Evolutionary conservation across 768 basidiomycete species (phyloP), one percentile per base, ranked within the genome.

Genomic region (Amanita thiersii): DNA sequence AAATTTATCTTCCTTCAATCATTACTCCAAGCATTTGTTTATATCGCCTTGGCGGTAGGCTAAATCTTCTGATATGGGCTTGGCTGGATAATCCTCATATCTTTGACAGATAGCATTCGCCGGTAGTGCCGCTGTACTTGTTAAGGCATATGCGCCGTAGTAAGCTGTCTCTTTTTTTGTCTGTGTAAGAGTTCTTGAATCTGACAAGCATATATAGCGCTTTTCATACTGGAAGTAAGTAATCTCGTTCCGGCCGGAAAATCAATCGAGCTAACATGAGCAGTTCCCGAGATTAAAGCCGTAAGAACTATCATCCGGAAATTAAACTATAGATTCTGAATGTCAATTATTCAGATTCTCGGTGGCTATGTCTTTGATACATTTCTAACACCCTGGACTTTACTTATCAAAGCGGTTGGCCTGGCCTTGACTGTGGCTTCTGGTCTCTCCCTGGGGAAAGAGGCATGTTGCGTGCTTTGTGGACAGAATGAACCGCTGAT

Each of bases 331-430:
- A 15, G 12, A 11, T 44, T 5, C 19, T 26, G 11, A 12, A 25
- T 19, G 19, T 9, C 19, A 15, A 12, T 25, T 10, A 20, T 31
- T 39, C 47, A 86, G 83, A 85, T 88, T 47, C 66, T 90, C 12
- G 78, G 79, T 18, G 87, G 89, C 29, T 91, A 88, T 53, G 87
- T 91, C 5, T 78, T 94, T 31, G 86, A 90, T 51, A 75, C 81
- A 1, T 91, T 89, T 58, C 69, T 94, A n/a, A 77, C 84, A 6
- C 76, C 79, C 1, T 88, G 87, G 82, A 90, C 86, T 0, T 68
- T 94, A 19, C 65, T 90, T 36, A 88, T 88, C 51, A 94, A 94
- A 56, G 75, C 81, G 0, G 61, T 91, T 23, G 89, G 89, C 10
- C 68, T 92, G 31, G 84, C 87, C 1, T 72, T 94, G 3, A 72